These are phyloP conservation scores for Euryodendron excelsum DNA, from an alignment of 148 eudicot species.

Conservation along the genomic window DNA sequence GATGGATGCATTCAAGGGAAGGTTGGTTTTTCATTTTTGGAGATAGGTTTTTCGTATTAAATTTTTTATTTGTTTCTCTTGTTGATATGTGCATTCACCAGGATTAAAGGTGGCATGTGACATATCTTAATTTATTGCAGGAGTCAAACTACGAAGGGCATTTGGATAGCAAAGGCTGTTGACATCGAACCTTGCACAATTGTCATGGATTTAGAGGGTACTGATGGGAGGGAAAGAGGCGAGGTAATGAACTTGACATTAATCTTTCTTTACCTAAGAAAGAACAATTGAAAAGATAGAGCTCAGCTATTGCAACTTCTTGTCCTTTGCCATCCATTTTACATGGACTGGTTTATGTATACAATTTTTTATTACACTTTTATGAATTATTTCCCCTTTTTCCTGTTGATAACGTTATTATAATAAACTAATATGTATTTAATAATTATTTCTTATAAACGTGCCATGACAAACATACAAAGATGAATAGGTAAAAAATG, in stretches of 20 bases:
- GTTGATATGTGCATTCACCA: neutral
- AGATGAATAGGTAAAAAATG: too few species aligned
- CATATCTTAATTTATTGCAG: constrained; percentile 17
- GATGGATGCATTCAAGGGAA: constrained; percentile 60
- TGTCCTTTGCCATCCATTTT: neutral
- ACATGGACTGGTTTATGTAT: too few species aligned
- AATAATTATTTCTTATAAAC: too few species aligned
- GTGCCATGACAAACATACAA: too few species aligned
- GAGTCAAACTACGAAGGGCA: constrained; percentile 45
- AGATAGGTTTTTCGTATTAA: too few species aligned
- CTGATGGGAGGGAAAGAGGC: constrained; percentile 58
- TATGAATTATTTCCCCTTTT: too few species aligned
- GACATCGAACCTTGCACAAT: constrained; percentile 48
- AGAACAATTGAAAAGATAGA: neutral
- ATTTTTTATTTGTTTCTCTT: constrained; percentile 8
- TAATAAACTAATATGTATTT: too few species aligned
- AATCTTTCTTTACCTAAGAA: neutral
- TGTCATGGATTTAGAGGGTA: constrained; percentile 59
- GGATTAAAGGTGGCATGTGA: neutral
- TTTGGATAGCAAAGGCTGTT: constrained; percentile 51
- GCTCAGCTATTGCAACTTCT: neutral
- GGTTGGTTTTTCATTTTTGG: constrained; percentile 23
- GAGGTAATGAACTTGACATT: constrained; percentile 33
- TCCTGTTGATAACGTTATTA: too few species aligned
- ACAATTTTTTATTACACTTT: too few species aligned